phyloP scores from a whole-genome alignment of 768 basidiomycete genomes.

The Asterophora lycoperdoides region DNA sequence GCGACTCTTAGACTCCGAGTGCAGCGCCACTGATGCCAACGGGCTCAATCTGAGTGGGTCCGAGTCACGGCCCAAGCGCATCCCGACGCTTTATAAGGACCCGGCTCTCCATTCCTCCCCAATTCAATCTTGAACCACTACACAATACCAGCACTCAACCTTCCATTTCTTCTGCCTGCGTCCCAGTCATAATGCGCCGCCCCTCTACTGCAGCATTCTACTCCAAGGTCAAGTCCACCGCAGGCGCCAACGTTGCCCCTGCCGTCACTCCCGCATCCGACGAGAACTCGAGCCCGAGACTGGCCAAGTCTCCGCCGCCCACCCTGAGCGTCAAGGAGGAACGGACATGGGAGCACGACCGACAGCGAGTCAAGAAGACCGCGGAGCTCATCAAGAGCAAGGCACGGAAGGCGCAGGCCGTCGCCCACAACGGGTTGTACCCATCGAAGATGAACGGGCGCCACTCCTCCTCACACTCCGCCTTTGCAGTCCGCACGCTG shows the following conservation, averaged over 20 bases:
- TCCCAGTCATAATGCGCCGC: constrained; percentile 8
- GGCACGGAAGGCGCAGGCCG: constrained; percentile 27
- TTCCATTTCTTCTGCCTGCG: background rate
- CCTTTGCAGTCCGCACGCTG: background rate
- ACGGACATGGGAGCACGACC: constrained; percentile 46
- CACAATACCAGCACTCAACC: background rate
- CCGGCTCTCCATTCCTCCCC: background rate
- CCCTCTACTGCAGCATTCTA: constrained; percentile 6
- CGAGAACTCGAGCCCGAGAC: constrained; percentile 5
- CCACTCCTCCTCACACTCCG: background rate
- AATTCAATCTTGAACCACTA: constrained; percentile 1
- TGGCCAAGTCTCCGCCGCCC: constrained; percentile 15
- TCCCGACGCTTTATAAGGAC: constrained; percentile 9
- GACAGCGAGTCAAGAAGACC: constrained; percentile 43
- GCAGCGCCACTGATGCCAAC: constrained; percentile 15
- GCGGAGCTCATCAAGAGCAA: constrained; percentile 34
- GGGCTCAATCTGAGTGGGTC: constrained; percentile 2
- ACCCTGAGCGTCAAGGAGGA: constrained; percentile 32
- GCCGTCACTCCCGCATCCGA: background rate
- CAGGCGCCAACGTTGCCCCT: background rate
- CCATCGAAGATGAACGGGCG: background rate
- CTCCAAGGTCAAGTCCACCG: constrained; percentile 1
- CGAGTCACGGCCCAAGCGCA: constrained; percentile 11
- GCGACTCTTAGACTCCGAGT: background rate
- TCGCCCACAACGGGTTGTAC: background rate